Percentiles rank a stretch among this genome's conserved stretches.
These are phyloP conservation scores for Fusarium foetens DNA, from an alignment of 2,329 filamentous ascomycete species.

Conservation along the genomic window DNA sequence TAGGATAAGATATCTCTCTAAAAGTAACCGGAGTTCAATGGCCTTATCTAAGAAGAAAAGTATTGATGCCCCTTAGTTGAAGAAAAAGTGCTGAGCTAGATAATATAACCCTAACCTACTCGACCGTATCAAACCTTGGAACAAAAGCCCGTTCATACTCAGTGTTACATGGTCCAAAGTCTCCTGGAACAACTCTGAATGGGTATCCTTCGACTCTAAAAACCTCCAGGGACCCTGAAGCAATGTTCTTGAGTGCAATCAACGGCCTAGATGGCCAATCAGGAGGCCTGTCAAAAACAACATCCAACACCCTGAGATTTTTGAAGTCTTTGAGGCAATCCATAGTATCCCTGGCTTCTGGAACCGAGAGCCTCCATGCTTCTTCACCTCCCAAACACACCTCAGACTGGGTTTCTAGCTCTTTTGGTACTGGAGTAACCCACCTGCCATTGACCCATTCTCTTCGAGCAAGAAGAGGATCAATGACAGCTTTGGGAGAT, in stretches of 20 bases:
- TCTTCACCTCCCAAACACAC: not conserved
- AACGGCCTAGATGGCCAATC: not conserved
- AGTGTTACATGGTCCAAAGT: not conserved
- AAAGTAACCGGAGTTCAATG: not conserved
- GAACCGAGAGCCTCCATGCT: not conserved
- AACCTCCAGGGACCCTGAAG: not conserved
- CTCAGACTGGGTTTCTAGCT: not conserved
- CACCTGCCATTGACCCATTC: conserved; percentile 13
- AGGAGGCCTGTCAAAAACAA: not conserved
- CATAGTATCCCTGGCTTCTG: not conserved
- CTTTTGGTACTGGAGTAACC: not conserved
- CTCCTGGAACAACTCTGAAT: not conserved
- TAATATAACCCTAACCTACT: not conserved
- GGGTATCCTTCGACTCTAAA: conserved; percentile 12
- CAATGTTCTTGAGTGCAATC: conserved; percentile 9
- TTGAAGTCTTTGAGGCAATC: not conserved
- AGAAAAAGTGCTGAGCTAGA: not conserved
- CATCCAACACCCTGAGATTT: conserved; percentile 4
- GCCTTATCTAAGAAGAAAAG: not conserved
- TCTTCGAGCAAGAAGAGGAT: not conserved
- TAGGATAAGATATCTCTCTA: not conserved
- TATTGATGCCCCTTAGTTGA: not conserved
- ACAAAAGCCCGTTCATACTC: not conserved
- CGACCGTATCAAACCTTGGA: not conserved
- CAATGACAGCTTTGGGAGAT: not conserved